These are phyloP conservation scores for Aspergillus mulundensis DNA, from an alignment of 495 filamentous ascomycete species.

Conservation along the genomic window DNA sequence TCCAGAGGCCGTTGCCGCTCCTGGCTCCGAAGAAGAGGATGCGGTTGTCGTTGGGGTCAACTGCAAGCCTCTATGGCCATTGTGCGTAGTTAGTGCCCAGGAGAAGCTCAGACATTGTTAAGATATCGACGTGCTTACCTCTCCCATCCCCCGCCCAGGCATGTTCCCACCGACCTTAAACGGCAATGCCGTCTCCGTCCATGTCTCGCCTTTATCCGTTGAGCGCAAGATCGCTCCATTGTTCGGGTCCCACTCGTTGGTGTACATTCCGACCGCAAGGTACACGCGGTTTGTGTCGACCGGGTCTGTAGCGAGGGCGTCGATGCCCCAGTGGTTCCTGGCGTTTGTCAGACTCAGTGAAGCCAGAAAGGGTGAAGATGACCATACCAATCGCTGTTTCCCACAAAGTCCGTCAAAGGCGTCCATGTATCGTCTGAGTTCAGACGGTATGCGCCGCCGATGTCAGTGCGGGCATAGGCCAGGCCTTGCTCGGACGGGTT, in stretches of 20 bases:
- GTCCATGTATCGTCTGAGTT: constrained; percentile 18
- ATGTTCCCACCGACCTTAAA: constrained; percentile 18
- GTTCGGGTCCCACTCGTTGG: constrained; percentile 15
- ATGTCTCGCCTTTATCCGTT: constrained; percentile 14
- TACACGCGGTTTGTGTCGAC: constrained; percentile 14
- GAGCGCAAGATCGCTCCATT: constrained; percentile 14
- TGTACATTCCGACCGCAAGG: constrained; percentile 16
- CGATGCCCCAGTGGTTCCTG: constrained; percentile 17
- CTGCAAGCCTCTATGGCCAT: constrained; percentile 11
- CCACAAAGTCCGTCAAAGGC: constrained; percentile 9
- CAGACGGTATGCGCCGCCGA: constrained; percentile 16
- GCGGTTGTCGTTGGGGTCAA: constrained; percentile 13
- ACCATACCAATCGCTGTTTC: constrained; percentile 9
- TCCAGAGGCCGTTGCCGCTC: constrained; percentile 12
- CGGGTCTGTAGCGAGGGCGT: constrained; percentile 13
- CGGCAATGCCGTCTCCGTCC: constrained; percentile 11
- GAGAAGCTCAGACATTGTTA: too few species aligned
- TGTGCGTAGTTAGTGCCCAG: too few species aligned
- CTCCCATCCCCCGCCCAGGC: constrained; percentile 17
- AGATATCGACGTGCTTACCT: constrained; percentile 5
- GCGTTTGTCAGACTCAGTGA: not conserved
- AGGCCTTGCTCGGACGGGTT: constrained; percentile 12
- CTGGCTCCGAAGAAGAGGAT: constrained; percentile 15
- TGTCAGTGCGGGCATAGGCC: constrained; percentile 15
- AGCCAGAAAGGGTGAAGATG: not conserved